Evolutionary conservation across 768 basidiomycete species (phyloP).

Genomic region (Lentinus brumalis): DNA sequence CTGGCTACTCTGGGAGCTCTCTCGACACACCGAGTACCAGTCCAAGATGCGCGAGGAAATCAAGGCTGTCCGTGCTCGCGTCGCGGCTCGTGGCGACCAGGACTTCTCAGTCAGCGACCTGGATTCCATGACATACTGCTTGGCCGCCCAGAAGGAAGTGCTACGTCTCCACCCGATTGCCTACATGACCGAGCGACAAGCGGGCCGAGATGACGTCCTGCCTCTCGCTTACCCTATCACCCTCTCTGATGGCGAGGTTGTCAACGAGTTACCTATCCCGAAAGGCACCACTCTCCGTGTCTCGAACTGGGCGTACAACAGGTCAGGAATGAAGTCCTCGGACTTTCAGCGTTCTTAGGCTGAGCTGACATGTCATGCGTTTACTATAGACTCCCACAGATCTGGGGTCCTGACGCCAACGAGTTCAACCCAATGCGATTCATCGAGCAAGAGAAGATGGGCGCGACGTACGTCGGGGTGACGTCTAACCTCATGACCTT

Average conservation of each 20-base stretch:
- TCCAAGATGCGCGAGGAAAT: slow-evolving; percentile 33
- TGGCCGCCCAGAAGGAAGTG: slow-evolving; percentile 37
- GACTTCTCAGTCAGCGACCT: slow-evolving; percentile 35
- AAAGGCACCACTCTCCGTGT: slow-evolving; percentile 28
- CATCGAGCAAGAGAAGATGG: slow-evolving; percentile 18
- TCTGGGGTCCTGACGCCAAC: slow-evolving; percentile 36
- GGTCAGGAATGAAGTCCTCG: slow-evolving; percentile 24
- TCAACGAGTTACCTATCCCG: slow-evolving; percentile 30
- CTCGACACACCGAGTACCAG: slow-evolving; percentile 29
- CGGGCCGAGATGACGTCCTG: slow-evolving; percentile 34
- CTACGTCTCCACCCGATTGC: slow-evolving; percentile 37
- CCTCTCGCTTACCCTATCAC: slow-evolving; percentile 35
- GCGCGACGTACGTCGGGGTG: slow-evolving; percentile 10
- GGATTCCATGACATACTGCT: slow-evolving; percentile 35
- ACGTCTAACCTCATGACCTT: too few species aligned
- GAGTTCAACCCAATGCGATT: slow-evolving; percentile 33
- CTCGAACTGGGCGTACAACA: slow-evolving; percentile 34
- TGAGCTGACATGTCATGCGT: neutral
- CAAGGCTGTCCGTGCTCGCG: slow-evolving; percentile 22
- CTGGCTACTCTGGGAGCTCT: slow-evolving; percentile 35
- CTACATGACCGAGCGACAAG: slow-evolving; percentile 29
- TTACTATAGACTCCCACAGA: slow-evolving; percentile 20
- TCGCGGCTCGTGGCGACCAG: slow-evolving; percentile 25
- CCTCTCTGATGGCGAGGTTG: slow-evolving; percentile 27
- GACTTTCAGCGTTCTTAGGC: neutral